These are phyloP conservation scores for Hemisphaericaspora xylofermentans DNA, from an alignment of 1,139 yeast genomes.

Conservation along the genomic window DNA sequence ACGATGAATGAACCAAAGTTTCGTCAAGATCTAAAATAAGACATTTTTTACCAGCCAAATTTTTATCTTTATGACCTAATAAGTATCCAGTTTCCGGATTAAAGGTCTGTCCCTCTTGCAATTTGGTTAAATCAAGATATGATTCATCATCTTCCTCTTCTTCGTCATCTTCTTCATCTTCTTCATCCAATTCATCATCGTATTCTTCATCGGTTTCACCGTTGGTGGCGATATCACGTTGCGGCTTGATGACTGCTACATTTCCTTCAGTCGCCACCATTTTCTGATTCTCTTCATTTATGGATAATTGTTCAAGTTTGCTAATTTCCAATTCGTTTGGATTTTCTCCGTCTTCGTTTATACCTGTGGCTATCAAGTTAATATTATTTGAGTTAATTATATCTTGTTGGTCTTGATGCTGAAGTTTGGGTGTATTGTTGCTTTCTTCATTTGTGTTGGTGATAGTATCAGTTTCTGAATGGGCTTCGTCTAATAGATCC, in stretches of 20 bases:
- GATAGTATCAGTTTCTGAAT: slow-evolving; percentile 46
- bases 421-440: slow-evolving; percentile 13
- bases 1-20: slow-evolving; percentile 93
- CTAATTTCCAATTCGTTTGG: not conserved
- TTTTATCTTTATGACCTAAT: slow-evolving; percentile 44
- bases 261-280: not conserved
- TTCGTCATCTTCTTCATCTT: slow-evolving; percentile 16
- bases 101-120: slow-evolving; percentile 70
- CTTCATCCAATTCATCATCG: slow-evolving; percentile 22
- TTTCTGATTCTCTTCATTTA: not conserved
- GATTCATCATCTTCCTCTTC: slow-evolving; percentile 29
- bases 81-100: slow-evolving; percentile 62
- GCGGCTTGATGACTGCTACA: not conserved
- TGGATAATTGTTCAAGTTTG: not conserved
- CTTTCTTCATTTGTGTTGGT: slow-evolving; percentile 42
- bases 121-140: slow-evolving; percentile 48
- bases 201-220: slow-evolving; percentile 12
- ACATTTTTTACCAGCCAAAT: slow-evolving; percentile 65
- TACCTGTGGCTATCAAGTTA: not conserved
- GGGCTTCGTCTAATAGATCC: slow-evolving; percentile 40
- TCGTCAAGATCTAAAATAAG: slow-evolving; percentile 91
- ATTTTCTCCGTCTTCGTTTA: not conserved
- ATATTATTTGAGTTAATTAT: not conserved
- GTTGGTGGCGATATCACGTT: not conserved
- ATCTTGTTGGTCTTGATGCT: slow-evolving; percentile 2